Conservation (phyloP, 441 rosid genomes). For the Mallotus repandus region DNA sequence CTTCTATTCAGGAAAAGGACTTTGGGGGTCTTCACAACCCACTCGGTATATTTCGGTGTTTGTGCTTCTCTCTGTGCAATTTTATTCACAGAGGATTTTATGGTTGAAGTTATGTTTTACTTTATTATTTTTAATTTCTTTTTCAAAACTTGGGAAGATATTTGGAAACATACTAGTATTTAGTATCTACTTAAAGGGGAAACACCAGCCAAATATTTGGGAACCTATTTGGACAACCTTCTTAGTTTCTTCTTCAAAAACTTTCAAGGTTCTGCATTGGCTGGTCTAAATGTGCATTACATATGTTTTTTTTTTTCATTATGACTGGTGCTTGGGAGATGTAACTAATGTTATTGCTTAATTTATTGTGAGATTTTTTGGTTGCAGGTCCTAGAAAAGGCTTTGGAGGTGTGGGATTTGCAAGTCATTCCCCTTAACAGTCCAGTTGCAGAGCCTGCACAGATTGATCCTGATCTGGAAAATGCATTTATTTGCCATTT, state of each 20-base stretch:
- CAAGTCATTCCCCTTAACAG: constrained; percentile 84
- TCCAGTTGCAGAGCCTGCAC: constrained; percentile 91
- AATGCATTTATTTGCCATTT: constrained; percentile 89
- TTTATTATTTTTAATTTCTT: no score
- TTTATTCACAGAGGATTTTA: no score
- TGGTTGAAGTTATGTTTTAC: no score
- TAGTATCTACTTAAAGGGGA: no score
- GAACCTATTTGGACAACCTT: neutral
- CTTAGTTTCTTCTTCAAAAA: neutral
- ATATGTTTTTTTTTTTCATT: neutral
- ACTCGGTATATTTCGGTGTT: no score
- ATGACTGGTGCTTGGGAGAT: constrained; percentile 16
- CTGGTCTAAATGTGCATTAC: neutral
- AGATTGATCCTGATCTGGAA: constrained; percentile 82
- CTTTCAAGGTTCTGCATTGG: neutral
- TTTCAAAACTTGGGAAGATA: no score
- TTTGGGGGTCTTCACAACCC: no score
- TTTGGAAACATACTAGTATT: no score
- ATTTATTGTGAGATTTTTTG: constrained; percentile 1
- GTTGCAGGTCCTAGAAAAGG: constrained; percentile 82
- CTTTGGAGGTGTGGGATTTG: constrained; percentile 91
- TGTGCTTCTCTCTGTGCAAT: no score
- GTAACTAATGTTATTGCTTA: neutral
- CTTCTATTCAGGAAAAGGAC: neutral
- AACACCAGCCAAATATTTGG: neutral